Evolutionary conservation across 306 rosid species (phyloP), one percentile per base, ranked within the genome.

Genomic region (Parietaria judaica): DNA sequence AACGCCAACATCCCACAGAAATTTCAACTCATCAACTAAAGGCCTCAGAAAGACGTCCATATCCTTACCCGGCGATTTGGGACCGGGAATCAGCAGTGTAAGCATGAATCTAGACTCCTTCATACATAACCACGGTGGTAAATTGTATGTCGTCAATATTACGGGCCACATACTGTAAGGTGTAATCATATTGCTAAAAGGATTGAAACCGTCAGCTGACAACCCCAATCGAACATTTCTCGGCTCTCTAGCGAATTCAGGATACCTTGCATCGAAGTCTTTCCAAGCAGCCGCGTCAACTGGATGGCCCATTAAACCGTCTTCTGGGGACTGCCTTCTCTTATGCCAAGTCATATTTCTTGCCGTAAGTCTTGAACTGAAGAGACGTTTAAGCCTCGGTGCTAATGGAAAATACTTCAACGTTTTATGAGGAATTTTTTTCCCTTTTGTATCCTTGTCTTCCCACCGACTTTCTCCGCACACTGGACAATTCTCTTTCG

Each of bases 191-290:
- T 66, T 4, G 14, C 17, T 35, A 46, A 56, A 66, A 0, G 31
- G 63, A 36, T 47, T 66, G 3, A 66, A 46, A 6, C 14, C 34
- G 0, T 66, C 51, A 14, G 55, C 7, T 13, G 51, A 49, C 6
- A 66, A 54, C 11, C 64, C 64, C 13, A 66, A 34, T 56, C 5
- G 7, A 8, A 46, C 64, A 46, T 57, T 56, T 23, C 43, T 1
- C 2, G 54, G 47, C 2, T 66, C 14, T 3, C n/a, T 0, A 2
- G 43, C 14, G 48, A 66, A 66, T 0, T 66, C 6, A 0, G 3
- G 14, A 16, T 2, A n/a, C 47, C 23, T 35, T 3, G 10, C 7
- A 7, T 48, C 39, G 35, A 57, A 48, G 3, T 56, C 39, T 23
- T 66, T 57, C 57, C 23, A 46, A 5, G 38, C 17, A 23, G 31